A percentile compares a stretch with the other conserved stretches of the same genome.
Evolutionary conservation across 2,329 filamentous ascomycete species (phyloP).

Genomic region (Dactylellina parvicollis): DNA sequence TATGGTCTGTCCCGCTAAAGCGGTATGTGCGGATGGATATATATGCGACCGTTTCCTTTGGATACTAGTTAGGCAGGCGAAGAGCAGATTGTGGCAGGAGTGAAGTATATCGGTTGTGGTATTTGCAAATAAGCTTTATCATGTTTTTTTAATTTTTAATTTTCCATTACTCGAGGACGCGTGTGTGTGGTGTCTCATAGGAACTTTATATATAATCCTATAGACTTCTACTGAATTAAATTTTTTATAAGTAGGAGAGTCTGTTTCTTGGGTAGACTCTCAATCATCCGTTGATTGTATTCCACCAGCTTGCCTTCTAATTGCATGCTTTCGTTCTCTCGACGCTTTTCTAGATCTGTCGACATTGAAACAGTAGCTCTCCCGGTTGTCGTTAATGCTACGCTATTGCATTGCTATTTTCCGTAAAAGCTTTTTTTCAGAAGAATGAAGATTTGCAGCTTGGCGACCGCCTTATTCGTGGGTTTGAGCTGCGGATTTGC

Average conservation of each 20-base stretch:
- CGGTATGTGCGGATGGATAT: not conserved
- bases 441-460: slow-evolving; percentile 29
- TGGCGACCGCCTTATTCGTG: slow-evolving; percentile 5
- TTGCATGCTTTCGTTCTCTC: not conserved
- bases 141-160: slow-evolving; percentile 15
- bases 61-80: slow-evolving; percentile 26
- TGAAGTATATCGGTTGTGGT: not conserved
- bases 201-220: slow-evolving; percentile 37
- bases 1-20: not conserved
- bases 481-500: slow-evolving; percentile 11
- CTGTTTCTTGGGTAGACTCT: slow-evolving; percentile 16
- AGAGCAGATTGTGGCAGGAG: not conserved
- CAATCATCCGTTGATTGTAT: not conserved
- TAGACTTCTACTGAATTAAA: not conserved
- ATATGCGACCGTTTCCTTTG: slow-evolving; percentile 12
- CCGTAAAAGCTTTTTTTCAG: slow-evolving; percentile 1
- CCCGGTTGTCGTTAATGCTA: too few species aligned
- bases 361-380: too few species aligned
- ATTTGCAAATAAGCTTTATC: slow-evolving; percentile 14
- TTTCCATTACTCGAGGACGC: slow-evolving; percentile 20
- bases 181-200: not conserved
- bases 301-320: too few species aligned
- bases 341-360: not conserved
- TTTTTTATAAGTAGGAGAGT: slow-evolving; percentile 3
- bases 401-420: not conserved